Evolutionary conservation across 441 rosid species (phyloP), one percentile per base, ranked within the genome.

Genomic region (Erodium texanum): DNA sequence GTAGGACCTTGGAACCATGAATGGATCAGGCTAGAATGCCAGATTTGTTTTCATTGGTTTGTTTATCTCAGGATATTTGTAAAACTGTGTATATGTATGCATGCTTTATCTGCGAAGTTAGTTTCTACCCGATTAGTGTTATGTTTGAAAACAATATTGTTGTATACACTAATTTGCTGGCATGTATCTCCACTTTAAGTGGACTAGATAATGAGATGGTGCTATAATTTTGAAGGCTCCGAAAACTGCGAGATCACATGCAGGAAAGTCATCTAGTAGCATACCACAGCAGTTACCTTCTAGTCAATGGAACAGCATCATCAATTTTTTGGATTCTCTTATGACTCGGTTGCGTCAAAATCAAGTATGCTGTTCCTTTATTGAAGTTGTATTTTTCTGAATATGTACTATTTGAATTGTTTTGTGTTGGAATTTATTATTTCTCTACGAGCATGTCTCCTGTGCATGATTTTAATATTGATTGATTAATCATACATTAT

Each of bases 261-360:
- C 93, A 77, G 92, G 89, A 74, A 94, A 92, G 77, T 72, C 88
- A 45, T 83, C 95, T 74, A 86, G 91, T 65, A 82, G 83, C 70
- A 43, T 78, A 71, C 77, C 83, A 50, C 97, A 82, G 78, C 98
- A 84, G 70, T 72, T 84, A 74, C 76, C 82, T n/a, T 78, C 70
- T 80, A 89, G 82, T 81, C 97, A 87, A 54, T 94, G 99, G 99
- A 97, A 92, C 68, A 82, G 84, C 80, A 94, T 94, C 80, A 86
- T 88, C 73, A 85, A 82, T 68, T 94, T 94, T 85, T 80, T 94
- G 97, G 92, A 94, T 80, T 87, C 93, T 74, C 91, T 94, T 41
- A 78, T 92, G 92, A 80, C 71, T 62, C 85, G 86, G 70, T 82
- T 94, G 67, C 88, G 83, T 36, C 85, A 84, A 64, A 94, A 94